Evolutionary conservation across 2,329 filamentous ascomycete genomes (phyloP).

Genomic region (Mycosphaerella sp.): DNA sequence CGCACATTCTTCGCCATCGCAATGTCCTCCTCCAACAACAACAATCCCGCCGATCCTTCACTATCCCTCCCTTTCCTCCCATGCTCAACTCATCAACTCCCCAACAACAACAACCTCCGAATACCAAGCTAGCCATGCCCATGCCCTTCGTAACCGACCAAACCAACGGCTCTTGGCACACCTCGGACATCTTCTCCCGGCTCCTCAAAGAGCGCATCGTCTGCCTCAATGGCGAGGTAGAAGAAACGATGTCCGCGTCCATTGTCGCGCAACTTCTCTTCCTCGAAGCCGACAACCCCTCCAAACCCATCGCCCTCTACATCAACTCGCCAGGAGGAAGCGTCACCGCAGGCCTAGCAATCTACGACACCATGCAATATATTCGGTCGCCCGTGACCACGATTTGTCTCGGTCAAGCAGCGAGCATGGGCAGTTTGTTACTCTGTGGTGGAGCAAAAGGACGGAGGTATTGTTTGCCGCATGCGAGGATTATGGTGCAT

Average conservation of each 20-base stretch:
- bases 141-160: conserved; percentile 46
- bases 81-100: conserved; percentile 4
- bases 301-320: conserved; percentile 94
- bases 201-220: conserved; percentile 75
- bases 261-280: conserved; percentile 95
- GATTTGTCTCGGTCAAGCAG: conserved; percentile 89
- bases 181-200: conserved; percentile 45
- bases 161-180: conserved; percentile 46
- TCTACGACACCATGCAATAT: conserved; percentile 99
- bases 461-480: conserved; percentile 83
- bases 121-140: conserved; percentile 23
- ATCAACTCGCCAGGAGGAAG: conserved; percentile 95
- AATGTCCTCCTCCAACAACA: conserved; percentile 1
- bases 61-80: neutral
- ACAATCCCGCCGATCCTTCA: conserved; percentile 1
- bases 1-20: conserved; percentile 16
- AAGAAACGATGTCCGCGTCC: conserved; percentile 84
- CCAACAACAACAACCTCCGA: neutral
- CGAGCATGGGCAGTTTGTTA: conserved; percentile 87
- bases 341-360: conserved; percentile 76
- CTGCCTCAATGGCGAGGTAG: conserved; percentile 84
- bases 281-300: conserved; percentile 92
- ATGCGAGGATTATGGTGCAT: conserved; percentile 94
- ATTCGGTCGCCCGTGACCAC: conserved; percentile 90
- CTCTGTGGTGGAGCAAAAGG: conserved; percentile 79